Conservation (phyloP, 2,329 filamentous ascomycete species). For the Fusarium sp. region DNA sequence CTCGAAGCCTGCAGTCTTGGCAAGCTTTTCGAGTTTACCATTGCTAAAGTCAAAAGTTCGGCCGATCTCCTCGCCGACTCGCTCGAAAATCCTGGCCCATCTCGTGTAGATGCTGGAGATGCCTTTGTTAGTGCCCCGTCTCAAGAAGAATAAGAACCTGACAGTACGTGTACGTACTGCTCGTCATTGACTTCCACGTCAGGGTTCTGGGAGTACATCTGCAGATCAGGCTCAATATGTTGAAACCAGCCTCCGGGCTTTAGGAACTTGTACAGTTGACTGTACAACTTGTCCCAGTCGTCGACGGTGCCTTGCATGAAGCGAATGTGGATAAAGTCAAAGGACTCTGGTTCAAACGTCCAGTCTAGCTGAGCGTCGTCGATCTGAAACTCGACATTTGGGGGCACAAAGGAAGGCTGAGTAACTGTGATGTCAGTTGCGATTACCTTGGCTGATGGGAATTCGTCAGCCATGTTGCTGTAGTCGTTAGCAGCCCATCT, state of each 20-base stretch:
- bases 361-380: constrained; percentile 55
- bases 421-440: constrained; percentile 38
- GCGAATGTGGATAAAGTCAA: constrained; percentile 51
- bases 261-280: constrained; percentile 29
- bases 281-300: constrained; percentile 46
- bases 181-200: constrained; percentile 18
- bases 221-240: constrained; percentile 42
- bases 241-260: constrained; percentile 45
- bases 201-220: constrained; percentile 32
- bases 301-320: constrained; percentile 46
- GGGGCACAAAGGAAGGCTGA: constrained; percentile 44
- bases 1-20: constrained; percentile 21
- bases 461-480: constrained; percentile 39
- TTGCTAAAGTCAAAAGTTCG: constrained; percentile 37
- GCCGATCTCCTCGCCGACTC: constrained; percentile 33
- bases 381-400: constrained; percentile 53
- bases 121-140: fast-evolving
- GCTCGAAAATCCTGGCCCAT: constrained; percentile 29
- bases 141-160: fast-evolving
- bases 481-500: not conserved
- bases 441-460: constrained; percentile 37
- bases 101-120: constrained; percentile 26
- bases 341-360: constrained; percentile 51
- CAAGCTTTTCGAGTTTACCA: constrained; percentile 30
- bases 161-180: constrained; percentile 14